Base-by-base conservation (phyloP, 257 asterid species). In the Scutellaria minor region DNA sequence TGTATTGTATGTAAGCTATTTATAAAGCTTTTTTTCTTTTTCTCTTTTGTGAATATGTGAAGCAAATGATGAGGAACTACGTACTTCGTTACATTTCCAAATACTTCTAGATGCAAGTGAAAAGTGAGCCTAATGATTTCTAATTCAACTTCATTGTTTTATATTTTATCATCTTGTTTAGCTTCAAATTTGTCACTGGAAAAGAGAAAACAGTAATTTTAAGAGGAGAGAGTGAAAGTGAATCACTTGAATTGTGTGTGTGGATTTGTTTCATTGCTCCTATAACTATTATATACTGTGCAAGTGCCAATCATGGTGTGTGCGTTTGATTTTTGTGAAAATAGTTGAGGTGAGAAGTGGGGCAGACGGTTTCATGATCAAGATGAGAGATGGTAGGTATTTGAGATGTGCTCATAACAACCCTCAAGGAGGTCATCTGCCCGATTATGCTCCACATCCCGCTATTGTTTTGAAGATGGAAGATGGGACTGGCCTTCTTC, bases 391-490 rank as follows among this genome's bases (percentile, higher is more conserved):
- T 68, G 98, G 99, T 15, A 79, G 82, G 79, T 76, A 87, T 70
- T 77, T 91, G 84, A 89, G 84, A 73, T 91, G 99, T 71, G 93
- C 84, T 75, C 95, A 89, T 59, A 94, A 90, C 73, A 88, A 83
- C 71, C 93, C 97, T 57, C 96, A 80, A 69, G 95, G 88, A 54
- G 87, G 95, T 22, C 96, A 83, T 68, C 80, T 88, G 58, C 93
- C 95, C 0, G 93, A 91, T 82, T 91, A 88, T 66, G 85, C 97
- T 73, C 92, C 96, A 4, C 99, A 94, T 79, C 98, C 99, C 0
- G 99, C 99, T n/a, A 91, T 91, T 10, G 99, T 94, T 8, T 77
- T 94, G 74, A 94, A 85, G 86, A 94, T 94, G 97, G 99, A 95
- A 82, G 99, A 95, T 2, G 99, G 95, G 74, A 86, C 97, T 3